A percentile compares a stretch with the other conserved stretches of the same genome.
Conservation (phyloP, 2,329 filamentous ascomycete species). For the Pseudopithomyces chartarum region DNA sequence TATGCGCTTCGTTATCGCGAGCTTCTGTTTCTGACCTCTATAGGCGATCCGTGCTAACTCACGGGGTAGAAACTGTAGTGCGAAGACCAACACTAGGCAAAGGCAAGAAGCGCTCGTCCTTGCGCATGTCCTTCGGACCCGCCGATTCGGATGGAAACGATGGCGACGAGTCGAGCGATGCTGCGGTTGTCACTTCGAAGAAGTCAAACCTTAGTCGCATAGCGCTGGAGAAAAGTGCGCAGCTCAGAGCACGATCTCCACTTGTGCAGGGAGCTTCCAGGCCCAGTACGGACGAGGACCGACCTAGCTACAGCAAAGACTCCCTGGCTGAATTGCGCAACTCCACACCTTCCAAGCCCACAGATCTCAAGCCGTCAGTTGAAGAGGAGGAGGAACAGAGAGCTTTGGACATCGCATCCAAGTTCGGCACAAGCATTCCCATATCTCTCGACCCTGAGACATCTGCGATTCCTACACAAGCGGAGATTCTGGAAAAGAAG, state of each 20-base stretch:
- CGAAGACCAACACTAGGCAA: slow-evolving; percentile 59
- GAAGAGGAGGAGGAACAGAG: slow-evolving; percentile 52
- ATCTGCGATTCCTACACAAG: slow-evolving; percentile 73
- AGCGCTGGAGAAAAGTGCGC: slow-evolving; percentile 69
- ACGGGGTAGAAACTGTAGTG: slow-evolving; percentile 54
- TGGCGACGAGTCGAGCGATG: slow-evolving; percentile 54
- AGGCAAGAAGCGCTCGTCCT: slow-evolving; percentile 71
- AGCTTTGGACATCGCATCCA: slow-evolving; percentile 53
- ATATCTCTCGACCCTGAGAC: slow-evolving; percentile 31
- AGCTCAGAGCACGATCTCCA: slow-evolving; percentile 60
- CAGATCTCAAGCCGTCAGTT: slow-evolving; percentile 55
- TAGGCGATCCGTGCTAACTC: slow-evolving; percentile 52
- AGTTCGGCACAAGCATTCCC: slow-evolving; percentile 60
- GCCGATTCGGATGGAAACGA: slow-evolving; percentile 59
- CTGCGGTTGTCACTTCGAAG: slow-evolving; percentile 65
- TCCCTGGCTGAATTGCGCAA: slow-evolving; percentile 84
- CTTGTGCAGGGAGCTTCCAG: slow-evolving; percentile 58
- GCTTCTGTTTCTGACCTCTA: slow-evolving; percentile 33
- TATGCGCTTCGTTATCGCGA: slow-evolving; percentile 22
- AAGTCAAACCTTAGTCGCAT: slow-evolving; percentile 66
- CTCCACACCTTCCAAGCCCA: slow-evolving; percentile 83
- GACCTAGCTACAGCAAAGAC: slow-evolving; percentile 83
- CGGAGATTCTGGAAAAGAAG: slow-evolving; percentile 90
- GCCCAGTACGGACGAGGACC: slow-evolving; percentile 60
- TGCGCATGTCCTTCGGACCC: slow-evolving; percentile 78